These are phyloP conservation scores for Cercospora canescens DNA, from an alignment of 2,329 filamentous ascomycete species.

Conservation along the genomic window DNA sequence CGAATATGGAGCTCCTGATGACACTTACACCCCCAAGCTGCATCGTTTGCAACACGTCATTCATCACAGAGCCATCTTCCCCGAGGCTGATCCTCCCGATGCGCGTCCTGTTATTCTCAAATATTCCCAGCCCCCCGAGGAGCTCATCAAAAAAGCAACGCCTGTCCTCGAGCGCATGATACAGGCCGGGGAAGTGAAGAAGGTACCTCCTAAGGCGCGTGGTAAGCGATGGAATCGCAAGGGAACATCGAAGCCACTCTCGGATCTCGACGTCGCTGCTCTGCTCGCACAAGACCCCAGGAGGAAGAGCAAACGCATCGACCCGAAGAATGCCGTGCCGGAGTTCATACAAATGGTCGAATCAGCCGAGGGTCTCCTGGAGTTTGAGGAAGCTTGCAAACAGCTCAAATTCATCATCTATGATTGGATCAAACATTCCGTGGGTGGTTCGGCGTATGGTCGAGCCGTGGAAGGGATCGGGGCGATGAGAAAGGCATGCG, in stretches of 20 bases:
- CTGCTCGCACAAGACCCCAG: conserved; percentile 63
- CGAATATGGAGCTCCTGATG: conserved; percentile 77
- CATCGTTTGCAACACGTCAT: conserved; percentile 88
- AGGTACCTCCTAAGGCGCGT: conserved; percentile 52
- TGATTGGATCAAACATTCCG: conserved; percentile 67
- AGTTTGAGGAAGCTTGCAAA: conserved; percentile 66
- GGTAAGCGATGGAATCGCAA: conserved; percentile 56
- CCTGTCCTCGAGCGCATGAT: conserved; percentile 64
- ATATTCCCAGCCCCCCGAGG: conserved; percentile 70
- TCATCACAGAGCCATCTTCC: conserved; percentile 75
- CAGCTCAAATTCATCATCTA: conserved; percentile 75
- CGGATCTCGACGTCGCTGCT: conserved; percentile 81
- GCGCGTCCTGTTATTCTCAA: conserved; percentile 66
- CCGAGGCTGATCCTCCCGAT: conserved; percentile 63
- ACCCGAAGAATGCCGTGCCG: conserved; percentile 75
- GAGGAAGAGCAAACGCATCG: conserved; percentile 55
- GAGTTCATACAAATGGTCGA: conserved; percentile 82
- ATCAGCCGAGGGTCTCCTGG: conserved; percentile 57
- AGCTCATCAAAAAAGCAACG: conserved; percentile 62
- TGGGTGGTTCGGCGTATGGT: conserved; percentile 74
- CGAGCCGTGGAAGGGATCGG: conserved; percentile 73
- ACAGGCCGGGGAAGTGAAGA: conserved; percentile 75
- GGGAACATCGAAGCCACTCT: conserved; percentile 77
- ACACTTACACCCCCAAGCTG: conserved; percentile 80
- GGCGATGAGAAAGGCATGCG: conserved; percentile 75